Percentiles rank a stretch among this genome's conserved stretches.
Conservation (phyloP, 306 rosid genomes). For the Prosopis cineraria region DNA sequence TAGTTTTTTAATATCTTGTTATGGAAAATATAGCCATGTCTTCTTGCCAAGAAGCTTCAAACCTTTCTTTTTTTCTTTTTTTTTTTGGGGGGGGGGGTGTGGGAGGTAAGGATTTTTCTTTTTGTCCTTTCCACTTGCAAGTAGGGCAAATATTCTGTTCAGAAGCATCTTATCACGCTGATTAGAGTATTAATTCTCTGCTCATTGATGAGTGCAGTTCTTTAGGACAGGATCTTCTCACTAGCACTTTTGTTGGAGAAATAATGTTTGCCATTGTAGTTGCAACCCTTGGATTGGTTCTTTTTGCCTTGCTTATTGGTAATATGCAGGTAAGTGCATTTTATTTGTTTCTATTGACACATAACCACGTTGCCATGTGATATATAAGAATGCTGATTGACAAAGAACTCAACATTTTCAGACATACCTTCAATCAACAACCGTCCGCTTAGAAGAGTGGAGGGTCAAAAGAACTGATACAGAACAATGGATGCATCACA, state of each 20-base stretch:
- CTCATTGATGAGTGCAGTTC: slow-evolving; percentile 63
- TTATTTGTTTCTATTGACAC: slow-evolving; percentile 1
- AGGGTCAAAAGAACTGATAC: slow-evolving; percentile 86
- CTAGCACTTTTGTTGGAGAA: slow-evolving; percentile 90
- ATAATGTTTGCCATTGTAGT: slow-evolving; percentile 75
- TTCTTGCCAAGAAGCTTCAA: background rate
- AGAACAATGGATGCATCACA: slow-evolving; percentile 97
- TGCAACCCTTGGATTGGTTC: slow-evolving; percentile 85
- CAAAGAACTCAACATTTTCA: slow-evolving; percentile 33
- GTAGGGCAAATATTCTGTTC: too few species aligned
- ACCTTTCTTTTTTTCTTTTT: background rate
- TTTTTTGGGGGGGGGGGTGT: too few species aligned
- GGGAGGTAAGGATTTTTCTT: background rate
- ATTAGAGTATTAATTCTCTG: slow-evolving; percentile 7
- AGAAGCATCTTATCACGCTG: background rate
- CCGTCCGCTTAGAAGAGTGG: slow-evolving; percentile 92
- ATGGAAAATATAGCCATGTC: background rate
- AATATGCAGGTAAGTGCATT: slow-evolving; percentile 81
- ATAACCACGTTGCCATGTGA: background rate
- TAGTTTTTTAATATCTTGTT: background rate
- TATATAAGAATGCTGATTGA: background rate
- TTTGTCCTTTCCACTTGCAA: background rate
- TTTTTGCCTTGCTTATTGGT: slow-evolving; percentile 87
- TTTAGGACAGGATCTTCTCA: slow-evolving; percentile 82
- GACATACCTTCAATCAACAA: slow-evolving; percentile 90